Evolutionary conservation across 495 filamentous ascomycete genomes (phyloP), one percentile per base, ranked within the genome.

Genomic region (Podospora anserina): DNA sequence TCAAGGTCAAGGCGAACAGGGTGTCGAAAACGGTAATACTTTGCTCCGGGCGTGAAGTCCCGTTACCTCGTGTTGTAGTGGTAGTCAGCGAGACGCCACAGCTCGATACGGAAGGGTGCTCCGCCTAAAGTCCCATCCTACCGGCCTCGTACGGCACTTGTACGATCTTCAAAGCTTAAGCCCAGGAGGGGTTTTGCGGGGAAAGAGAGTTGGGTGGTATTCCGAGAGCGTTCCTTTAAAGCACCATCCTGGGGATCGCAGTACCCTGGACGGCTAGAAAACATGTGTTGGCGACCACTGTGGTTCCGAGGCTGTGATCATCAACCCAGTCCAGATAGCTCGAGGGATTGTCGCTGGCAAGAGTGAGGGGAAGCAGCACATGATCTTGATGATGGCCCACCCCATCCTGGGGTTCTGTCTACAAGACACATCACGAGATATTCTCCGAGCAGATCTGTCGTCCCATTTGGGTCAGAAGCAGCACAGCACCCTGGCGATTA

Each of bases 81-180:
- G 27, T 67, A 67, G 34, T 67, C 30, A 16, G 56, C 60, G 55
- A 55, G 66, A 58, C 20, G 60, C 55, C 67, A 16, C 15, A 34
- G 32, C 71, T 72, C 68, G 69, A 74, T 70, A 60, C 59, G 70
- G 70, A 54, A 72, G 54, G 55, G 28, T 27, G 39, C 66, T 67
- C 71, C 75, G 75, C 30, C 60, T 68, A 39, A 61, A 60, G 71
- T 73, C 58, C 65, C 72, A 72, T 72, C 66, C 57, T 28, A 59
- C 66, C 67, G 68, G 67, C 67, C 30, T 61, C 44, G 9, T 54
- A 64, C 75, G 75, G 74, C 74, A 77, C 70, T 76, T 73, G 73
- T 70, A 59, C 66, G 73, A 72, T 71, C 72, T 62, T 54, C 74
- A 64, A 69, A 71, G 65, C 68, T 71, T 74, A 63, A 71, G 39